These are phyloP conservation scores for Tolypocladium pustulatum DNA, from an alignment of 2,329 filamentous ascomycete species.

Conservation along the genomic window DNA sequence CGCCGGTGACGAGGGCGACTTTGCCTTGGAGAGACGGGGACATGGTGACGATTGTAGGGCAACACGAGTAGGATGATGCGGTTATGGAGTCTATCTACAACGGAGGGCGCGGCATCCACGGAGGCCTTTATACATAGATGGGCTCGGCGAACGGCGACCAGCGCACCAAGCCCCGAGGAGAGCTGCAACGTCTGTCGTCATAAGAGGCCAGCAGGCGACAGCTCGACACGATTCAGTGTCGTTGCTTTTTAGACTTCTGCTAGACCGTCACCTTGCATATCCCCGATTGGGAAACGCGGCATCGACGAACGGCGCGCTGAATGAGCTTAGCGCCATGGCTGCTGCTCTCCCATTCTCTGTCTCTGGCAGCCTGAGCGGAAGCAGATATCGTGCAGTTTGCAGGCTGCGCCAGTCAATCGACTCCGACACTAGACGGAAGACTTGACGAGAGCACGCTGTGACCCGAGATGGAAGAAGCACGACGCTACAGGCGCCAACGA, in stretches of 20 bases:
- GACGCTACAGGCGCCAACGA: too few species aligned
- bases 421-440: too few species aligned
- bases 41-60: background rate
- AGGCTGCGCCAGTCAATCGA: too few species aligned
- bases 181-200: background rate
- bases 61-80: background rate
- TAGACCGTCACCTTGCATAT: background rate
- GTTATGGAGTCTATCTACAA: too few species aligned
- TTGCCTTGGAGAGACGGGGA: conserved; percentile 26
- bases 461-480: too few species aligned
- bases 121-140: background rate
- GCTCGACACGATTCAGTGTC: background rate
- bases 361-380: too few species aligned
- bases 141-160: background rate
- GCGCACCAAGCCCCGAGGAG: background rate
- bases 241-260: background rate
- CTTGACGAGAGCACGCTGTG: too few species aligned
- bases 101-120: too few species aligned
- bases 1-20: conserved; percentile 41
- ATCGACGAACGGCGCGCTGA: background rate
- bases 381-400: too few species aligned
- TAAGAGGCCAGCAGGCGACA: background rate
- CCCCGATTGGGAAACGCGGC: background rate
- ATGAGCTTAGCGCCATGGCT: background rate
- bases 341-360: too few species aligned